Conservation (phyloP, 1,139 yeast genomes). For the Candida neerlandica region DNA sequence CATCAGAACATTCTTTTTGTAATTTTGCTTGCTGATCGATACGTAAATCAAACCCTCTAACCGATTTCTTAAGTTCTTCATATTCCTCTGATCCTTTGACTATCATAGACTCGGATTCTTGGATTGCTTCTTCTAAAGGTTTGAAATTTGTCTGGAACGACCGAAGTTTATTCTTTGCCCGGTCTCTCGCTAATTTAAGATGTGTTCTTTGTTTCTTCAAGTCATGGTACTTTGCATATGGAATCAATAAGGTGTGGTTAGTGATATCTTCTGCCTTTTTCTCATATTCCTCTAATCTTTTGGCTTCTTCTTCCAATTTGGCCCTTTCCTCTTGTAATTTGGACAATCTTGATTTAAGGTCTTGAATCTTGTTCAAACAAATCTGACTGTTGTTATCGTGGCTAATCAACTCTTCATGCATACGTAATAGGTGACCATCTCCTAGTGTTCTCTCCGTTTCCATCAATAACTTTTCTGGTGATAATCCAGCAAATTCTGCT, state of each 20-base stretch:
- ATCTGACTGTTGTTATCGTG: constrained; percentile 46
- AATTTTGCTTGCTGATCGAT: constrained; percentile 5
- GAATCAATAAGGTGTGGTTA: constrained; percentile 54
- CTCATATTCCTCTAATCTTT: constrained; percentile 41
- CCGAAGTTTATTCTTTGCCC: constrained; percentile 34
- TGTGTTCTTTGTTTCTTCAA: constrained; percentile 45
- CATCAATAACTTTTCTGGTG: constrained; percentile 70
- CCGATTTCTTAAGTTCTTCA: constrained; percentile 8
- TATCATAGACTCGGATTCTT: constrained; percentile 4
- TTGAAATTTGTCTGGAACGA: constrained; percentile 29
- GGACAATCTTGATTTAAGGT: constrained; percentile 31
- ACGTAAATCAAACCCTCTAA: constrained; percentile 12
- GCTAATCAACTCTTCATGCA: constrained; percentile 59
- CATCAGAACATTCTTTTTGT: constrained; percentile 4
- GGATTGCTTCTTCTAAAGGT: constrained; percentile 27
- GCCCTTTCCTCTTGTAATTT: constrained; percentile 34
- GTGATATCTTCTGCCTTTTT: constrained; percentile 46
- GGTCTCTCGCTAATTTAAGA: constrained; percentile 45
- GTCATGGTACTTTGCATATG: constrained; percentile 63
- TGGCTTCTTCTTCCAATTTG: constrained; percentile 40
- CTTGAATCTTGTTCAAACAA: constrained; percentile 28
- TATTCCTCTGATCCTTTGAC: constrained; percentile 5
- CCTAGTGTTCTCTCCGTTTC: constrained; percentile 87
- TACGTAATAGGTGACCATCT: constrained; percentile 53
- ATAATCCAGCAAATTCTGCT: constrained; percentile 83